Conservation (phyloP, 2,329 filamentous ascomycete genomes). For the Sarocladiaceae sp. region DNA sequence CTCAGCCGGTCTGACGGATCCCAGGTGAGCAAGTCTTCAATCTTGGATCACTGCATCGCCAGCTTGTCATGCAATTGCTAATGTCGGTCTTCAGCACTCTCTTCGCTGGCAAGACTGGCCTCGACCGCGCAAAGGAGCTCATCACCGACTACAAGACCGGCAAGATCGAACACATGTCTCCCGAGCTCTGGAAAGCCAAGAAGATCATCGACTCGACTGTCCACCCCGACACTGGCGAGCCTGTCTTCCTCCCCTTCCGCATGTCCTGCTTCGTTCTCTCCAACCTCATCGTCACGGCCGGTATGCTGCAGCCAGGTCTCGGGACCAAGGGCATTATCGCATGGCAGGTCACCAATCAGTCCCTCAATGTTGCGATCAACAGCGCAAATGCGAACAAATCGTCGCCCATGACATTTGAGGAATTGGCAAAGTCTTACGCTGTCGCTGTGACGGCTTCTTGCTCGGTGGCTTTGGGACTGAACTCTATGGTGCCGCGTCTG, state of each 20-base stretch:
- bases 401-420: constrained; percentile 74
- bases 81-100: constrained; percentile 61
- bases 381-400: constrained; percentile 98
- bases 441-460: constrained; percentile 91
- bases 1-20: constrained; percentile 85
- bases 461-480: constrained; percentile 87
- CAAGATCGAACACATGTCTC: constrained; percentile 73
- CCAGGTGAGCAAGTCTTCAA: constrained; percentile 79
- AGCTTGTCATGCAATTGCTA: neutral
- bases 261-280: constrained; percentile 96
- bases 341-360: constrained; percentile 97
- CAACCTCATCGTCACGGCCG: constrained; percentile 90
- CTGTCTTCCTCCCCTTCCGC: constrained; percentile 90
- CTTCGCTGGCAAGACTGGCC: constrained; percentile 69
- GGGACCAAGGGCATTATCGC: constrained; percentile 77
- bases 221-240: constrained; percentile 90
- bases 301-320: constrained; percentile 92
- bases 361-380: constrained; percentile 97
- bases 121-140: constrained; percentile 81
- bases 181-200: constrained; percentile 91
- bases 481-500: constrained; percentile 81
- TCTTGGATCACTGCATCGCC: neutral
- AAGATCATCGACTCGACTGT: constrained; percentile 95
- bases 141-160: constrained; percentile 85
- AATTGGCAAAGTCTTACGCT: constrained; percentile 84